Evolutionary conservation across 306 rosid species (phyloP).

Genomic region (Albizia julibrissin): DNA sequence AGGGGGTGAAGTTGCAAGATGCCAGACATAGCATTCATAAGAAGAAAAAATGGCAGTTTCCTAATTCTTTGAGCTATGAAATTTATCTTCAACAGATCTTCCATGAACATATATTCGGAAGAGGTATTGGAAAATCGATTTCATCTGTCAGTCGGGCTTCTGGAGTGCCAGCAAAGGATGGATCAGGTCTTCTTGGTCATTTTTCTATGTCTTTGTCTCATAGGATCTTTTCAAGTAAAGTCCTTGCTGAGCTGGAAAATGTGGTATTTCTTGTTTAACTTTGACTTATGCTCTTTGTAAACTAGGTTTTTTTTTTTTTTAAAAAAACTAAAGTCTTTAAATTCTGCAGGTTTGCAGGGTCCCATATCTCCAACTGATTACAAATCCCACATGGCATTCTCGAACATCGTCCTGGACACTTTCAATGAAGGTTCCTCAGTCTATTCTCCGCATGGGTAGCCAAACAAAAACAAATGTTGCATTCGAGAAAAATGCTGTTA

Average conservation of each 20-base stretch:
- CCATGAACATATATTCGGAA: slow-evolving; percentile 74
- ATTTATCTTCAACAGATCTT: slow-evolving; percentile 88
- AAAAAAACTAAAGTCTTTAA: neutral
- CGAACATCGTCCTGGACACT: slow-evolving; percentile 89
- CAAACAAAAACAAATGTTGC: slow-evolving; percentile 41
- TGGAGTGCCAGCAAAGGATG: slow-evolving; percentile 63
- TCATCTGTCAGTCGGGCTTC: slow-evolving; percentile 47
- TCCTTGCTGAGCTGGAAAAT: slow-evolving; percentile 84
- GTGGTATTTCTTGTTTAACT: slow-evolving; percentile 53
- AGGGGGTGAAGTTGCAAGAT: slow-evolving; percentile 57
- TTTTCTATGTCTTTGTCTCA: slow-evolving; percentile 82
- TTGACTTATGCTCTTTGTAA: slow-evolving; percentile 26
- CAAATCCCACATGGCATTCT: slow-evolving; percentile 92
- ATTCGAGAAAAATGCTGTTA: slow-evolving; percentile 43
- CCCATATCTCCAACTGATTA: slow-evolving; percentile 72
- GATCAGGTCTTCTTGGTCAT: slow-evolving; percentile 80
- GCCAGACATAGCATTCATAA: slow-evolving; percentile 47
- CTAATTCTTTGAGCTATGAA: slow-evolving; percentile 65
- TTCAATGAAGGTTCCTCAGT: slow-evolving; percentile 69
- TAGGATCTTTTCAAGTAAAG: slow-evolving; percentile 80
- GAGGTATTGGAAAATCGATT: slow-evolving; percentile 53
- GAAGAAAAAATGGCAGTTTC: slow-evolving; percentile 48
- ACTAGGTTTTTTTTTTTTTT: slow-evolving; percentile 25
- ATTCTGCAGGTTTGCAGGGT: slow-evolving; percentile 67
- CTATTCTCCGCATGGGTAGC: slow-evolving; percentile 55